Evolutionary conservation across 179 eudicot species (phyloP).

Genomic region (Drosera spatulata): DNA sequence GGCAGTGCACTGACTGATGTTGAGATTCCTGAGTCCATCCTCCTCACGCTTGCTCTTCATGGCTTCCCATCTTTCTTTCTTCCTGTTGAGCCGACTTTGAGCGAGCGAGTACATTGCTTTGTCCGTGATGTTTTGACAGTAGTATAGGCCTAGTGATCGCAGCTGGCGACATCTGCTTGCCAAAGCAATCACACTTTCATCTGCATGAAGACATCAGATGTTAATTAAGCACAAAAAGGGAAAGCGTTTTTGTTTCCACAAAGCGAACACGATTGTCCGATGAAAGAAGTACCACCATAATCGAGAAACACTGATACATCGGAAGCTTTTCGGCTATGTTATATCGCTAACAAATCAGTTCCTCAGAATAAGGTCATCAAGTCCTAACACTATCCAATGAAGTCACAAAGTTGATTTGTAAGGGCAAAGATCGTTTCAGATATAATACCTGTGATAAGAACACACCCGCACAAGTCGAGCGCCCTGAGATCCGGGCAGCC

Average conservation of each 20-base stretch:
- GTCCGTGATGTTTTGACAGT: constrained; percentile 90
- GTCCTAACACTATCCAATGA: no score
- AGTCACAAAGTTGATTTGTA: no score
- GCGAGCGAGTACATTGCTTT: constrained; percentile 89
- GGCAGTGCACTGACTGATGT: constrained; percentile 93
- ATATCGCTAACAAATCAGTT: no score
- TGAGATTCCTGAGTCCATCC: constrained; percentile 73
- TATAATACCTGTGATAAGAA: constrained; percentile 77
- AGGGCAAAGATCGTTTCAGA: no score
- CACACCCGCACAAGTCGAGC: constrained; percentile 86
- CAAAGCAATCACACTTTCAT: constrained; percentile 82
- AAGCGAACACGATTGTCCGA: no score
- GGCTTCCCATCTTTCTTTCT: constrained; percentile 39
- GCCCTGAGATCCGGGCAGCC: constrained; percentile 82
- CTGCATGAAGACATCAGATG: constrained; percentile 18
- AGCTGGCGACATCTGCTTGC: constrained; percentile 76
- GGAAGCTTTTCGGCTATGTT: no score
- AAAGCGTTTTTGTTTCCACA: background rate
- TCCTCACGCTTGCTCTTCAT: constrained; percentile 42
- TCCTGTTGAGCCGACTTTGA: constrained; percentile 53
- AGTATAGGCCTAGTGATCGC: constrained; percentile 74
- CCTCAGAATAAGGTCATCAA: no score
- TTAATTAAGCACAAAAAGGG: background rate
- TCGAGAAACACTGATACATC: no score
- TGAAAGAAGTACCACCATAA: no score